Evolutionary conservation across 2,329 filamentous ascomycete genomes (phyloP).

Genomic region (Nemania sp.): DNA sequence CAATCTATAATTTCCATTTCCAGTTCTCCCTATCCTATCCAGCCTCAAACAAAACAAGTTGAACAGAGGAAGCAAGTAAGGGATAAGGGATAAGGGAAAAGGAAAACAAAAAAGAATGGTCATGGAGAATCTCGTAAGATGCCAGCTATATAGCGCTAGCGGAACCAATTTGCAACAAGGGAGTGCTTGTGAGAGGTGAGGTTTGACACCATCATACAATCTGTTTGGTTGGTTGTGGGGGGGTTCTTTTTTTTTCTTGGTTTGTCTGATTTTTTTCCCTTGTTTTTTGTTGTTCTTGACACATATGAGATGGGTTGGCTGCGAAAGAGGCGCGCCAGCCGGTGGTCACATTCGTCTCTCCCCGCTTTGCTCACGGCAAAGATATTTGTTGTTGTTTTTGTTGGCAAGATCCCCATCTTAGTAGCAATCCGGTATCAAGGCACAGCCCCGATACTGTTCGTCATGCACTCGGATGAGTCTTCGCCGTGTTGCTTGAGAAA

Average conservation of each 20-base stretch:
- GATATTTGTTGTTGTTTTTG: conserved; percentile 12
- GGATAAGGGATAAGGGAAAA: no score
- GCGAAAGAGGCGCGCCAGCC: conserved; percentile 42
- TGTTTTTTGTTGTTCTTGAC: conserved; percentile 29
- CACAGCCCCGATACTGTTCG: conserved; percentile 13
- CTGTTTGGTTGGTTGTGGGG: conserved; percentile 15
- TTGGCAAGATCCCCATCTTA: conserved; percentile 16
- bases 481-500: conserved; percentile 29
- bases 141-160: conserved; percentile 26
- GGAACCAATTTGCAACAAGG: conserved; percentile 31
- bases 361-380: conserved; percentile 32
- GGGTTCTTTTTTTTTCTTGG: conserved; percentile 16
- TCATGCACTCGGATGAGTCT: conserved; percentile 22
- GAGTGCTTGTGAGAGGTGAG: conserved; percentile 2
- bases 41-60: conserved; percentile 7
- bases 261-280: conserved; percentile 18
- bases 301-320: conserved; percentile 41
- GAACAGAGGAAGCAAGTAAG: background rate
- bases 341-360: conserved; percentile 39
- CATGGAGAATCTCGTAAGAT: conserved; percentile 21
- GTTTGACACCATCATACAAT: conserved; percentile 22
- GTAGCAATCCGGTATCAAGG: conserved; percentile 33
- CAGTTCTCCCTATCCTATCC: conserved; percentile 1
- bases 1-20: conserved; percentile 11
- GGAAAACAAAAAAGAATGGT: conserved; percentile 5